Percentiles rank a stretch among this genome's conserved stretches.
Evolutionary conservation across 2,329 filamentous ascomycete species (phyloP).

Genomic region (Ascochyta koolunga): DNA sequence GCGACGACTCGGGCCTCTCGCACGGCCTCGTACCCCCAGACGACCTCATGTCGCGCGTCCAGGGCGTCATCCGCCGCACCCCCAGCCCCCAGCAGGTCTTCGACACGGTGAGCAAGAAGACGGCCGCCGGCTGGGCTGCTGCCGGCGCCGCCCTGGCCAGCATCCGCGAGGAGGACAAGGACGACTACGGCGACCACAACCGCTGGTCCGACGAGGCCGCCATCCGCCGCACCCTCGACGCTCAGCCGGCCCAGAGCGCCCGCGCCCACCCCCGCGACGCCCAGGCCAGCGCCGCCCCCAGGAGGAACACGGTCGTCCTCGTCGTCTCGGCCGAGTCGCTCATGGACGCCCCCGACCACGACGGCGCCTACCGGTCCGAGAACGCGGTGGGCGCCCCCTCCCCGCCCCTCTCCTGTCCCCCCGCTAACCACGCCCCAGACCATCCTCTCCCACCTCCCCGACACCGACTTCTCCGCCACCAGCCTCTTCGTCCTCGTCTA

Average conservation of each 20-base stretch:
- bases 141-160: conserved; percentile 82
- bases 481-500: conserved; percentile 91
- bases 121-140: conserved; percentile 80
- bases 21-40: conserved; percentile 42
- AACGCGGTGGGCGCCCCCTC: too few species aligned
- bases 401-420: conserved; percentile 48
- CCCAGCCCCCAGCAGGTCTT: conserved; percentile 89
- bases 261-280: conserved; percentile 40
- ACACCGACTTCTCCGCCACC: conserved; percentile 72
- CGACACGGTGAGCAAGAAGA: conserved; percentile 79
- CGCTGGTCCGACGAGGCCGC: conserved; percentile 92
- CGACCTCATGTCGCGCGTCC: conserved; percentile 77
- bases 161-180: conserved; percentile 82
- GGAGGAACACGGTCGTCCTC: conserved; percentile 78
- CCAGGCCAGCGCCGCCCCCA: conserved; percentile 40
- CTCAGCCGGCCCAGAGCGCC: conserved; percentile 43
- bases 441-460: conserved; percentile 86
- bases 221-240: conserved; percentile 59
- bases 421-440: conserved; percentile 48
- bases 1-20: conserved; percentile 28
- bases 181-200: conserved; percentile 82
- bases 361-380: conserved; percentile 67
- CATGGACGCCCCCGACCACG: conserved; percentile 60
- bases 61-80: conserved; percentile 79
- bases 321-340: conserved; percentile 81